These are phyloP conservation scores for Aspergillus egyptiacus DNA, from an alignment of 495 filamentous ascomycete species.

Conservation along the genomic window DNA sequence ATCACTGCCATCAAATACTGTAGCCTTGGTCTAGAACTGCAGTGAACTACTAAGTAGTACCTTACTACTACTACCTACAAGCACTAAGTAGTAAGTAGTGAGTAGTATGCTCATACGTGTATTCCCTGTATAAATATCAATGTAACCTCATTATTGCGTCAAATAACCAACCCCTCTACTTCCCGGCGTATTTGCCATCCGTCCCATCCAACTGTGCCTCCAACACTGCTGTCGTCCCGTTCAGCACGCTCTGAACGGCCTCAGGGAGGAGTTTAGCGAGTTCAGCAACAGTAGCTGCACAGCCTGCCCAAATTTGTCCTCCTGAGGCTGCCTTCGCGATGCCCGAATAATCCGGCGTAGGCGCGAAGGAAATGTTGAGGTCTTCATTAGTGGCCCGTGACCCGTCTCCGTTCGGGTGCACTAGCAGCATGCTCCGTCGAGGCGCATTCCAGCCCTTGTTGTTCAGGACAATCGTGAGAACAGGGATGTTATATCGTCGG, in stretches of 20 bases:
- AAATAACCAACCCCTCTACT: conserved; percentile 1
- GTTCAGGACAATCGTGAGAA: conserved; percentile 87
- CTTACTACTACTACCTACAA: no score
- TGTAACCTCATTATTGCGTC: no score
- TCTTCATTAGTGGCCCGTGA: conserved; percentile 76
- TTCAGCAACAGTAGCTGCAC: conserved; percentile 56
- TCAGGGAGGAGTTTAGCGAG: conserved; percentile 54
- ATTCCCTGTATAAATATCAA: no score
- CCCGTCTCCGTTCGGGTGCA: conserved; percentile 76
- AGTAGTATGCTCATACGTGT: no score
- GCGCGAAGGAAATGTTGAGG: conserved; percentile 83
- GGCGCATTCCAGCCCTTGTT: conserved; percentile 96
- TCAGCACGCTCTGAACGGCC: conserved; percentile 62
- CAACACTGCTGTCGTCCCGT: conserved; percentile 63
- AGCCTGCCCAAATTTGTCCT: conserved; percentile 65
- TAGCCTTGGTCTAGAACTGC: no score
- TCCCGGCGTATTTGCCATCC: conserved; percentile 36
- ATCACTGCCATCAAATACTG: no score
- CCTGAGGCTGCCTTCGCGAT: conserved; percentile 88
- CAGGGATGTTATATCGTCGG: conserved; percentile 76
- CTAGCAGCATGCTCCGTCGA: conserved; percentile 64
- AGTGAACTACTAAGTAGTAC: no score
- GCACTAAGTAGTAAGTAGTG: no score
- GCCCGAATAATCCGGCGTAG: conserved; percentile 81
- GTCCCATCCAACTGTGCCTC: conserved; percentile 48